These are phyloP conservation scores for Phylloboletellus chloephorus DNA, from an alignment of 1,284 basidiomycete species.

Conservation along the genomic window DNA sequence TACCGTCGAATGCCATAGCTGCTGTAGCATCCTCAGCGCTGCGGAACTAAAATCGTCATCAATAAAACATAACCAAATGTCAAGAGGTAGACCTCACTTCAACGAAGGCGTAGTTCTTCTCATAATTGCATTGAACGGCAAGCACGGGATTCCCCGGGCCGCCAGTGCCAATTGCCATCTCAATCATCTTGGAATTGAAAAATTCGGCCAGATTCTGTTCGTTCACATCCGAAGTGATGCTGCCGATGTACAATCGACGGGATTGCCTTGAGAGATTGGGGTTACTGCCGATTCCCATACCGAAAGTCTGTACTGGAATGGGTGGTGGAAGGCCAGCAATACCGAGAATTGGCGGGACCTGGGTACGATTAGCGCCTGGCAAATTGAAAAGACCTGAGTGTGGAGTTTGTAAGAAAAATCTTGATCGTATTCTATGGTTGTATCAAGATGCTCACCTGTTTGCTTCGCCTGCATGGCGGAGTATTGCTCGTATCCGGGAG, in stretches of 20 bases:
- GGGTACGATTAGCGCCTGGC: conserved; percentile 85
- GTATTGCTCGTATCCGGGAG: conserved; percentile 93
- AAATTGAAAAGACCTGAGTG: conserved; percentile 80
- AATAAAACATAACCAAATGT: conserved; percentile 2
- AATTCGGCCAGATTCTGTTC: conserved; percentile 87
- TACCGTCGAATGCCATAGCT: conserved; percentile 95
- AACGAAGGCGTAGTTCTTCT: conserved; percentile 97
- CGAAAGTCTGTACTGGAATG: conserved; percentile 75
- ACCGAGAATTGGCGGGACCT: conserved; percentile 75
- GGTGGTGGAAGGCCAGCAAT: conserved; percentile 77
- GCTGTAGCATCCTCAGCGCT: conserved; percentile 94
- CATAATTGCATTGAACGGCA: conserved; percentile 92
- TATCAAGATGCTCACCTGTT: conserved; percentile 58
- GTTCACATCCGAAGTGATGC: conserved; percentile 87
- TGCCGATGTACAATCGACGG: conserved; percentile 92
- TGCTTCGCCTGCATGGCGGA: conserved; percentile 95
- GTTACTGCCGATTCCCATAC: conserved; percentile 78
- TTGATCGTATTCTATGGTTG: neutral
- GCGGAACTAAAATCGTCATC: conserved; percentile 66
- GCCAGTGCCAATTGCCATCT: conserved; percentile 81
- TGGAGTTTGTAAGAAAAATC: conserved; percentile 10
- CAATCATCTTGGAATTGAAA: conserved; percentile 94
- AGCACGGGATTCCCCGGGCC: conserved; percentile 87
- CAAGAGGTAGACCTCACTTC: conserved; percentile 54
- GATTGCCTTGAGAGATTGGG: conserved; percentile 88